Evolutionary conservation across 2,329 filamentous ascomycete genomes (phyloP).

Genomic region (Thielaviopsis populi): DNA sequence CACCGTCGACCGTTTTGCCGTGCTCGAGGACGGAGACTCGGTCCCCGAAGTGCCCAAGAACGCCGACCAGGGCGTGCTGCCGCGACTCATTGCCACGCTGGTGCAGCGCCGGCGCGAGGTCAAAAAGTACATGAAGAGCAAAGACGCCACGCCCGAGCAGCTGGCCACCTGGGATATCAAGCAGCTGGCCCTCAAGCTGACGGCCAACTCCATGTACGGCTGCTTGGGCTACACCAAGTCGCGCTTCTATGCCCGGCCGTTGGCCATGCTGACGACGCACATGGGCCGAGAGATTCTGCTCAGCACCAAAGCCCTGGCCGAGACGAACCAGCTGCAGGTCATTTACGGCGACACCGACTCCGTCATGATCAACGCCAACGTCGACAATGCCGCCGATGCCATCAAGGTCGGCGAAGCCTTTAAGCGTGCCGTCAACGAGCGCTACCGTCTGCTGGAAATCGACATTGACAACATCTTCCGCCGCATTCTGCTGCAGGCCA

Average conservation of each 20-base stretch:
- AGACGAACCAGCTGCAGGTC: slow-evolving; percentile 78
- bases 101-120: slow-evolving; percentile 81
- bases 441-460: slow-evolving; percentile 84
- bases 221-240: slow-evolving; percentile 95
- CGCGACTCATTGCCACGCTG: slow-evolving; percentile 78
- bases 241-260: slow-evolving; percentile 86
- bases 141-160: slow-evolving; percentile 69
- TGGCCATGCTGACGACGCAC: slow-evolving; percentile 90
- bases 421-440: slow-evolving; percentile 86
- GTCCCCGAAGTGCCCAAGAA: slow-evolving; percentile 75
- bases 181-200: slow-evolving; percentile 89
- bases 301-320: slow-evolving; percentile 89
- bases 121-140: slow-evolving; percentile 94
- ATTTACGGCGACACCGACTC: slow-evolving; percentile 99
- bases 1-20: slow-evolving; percentile 64
- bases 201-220: slow-evolving; percentile 98
- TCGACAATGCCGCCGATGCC: slow-evolving; percentile 80
- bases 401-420: slow-evolving; percentile 87
- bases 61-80: slow-evolving; percentile 71
- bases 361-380: slow-evolving; percentile 99
- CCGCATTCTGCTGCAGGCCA: slow-evolving; percentile 81
- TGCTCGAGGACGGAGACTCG: slow-evolving; percentile 58
- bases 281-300: slow-evolving; percentile 95
- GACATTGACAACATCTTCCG: slow-evolving; percentile 97
- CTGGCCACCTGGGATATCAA: slow-evolving; percentile 96